These are phyloP conservation scores for Onygenales sp. DNA, from an alignment of 2,329 filamentous ascomycete species.

Conservation along the genomic window DNA sequence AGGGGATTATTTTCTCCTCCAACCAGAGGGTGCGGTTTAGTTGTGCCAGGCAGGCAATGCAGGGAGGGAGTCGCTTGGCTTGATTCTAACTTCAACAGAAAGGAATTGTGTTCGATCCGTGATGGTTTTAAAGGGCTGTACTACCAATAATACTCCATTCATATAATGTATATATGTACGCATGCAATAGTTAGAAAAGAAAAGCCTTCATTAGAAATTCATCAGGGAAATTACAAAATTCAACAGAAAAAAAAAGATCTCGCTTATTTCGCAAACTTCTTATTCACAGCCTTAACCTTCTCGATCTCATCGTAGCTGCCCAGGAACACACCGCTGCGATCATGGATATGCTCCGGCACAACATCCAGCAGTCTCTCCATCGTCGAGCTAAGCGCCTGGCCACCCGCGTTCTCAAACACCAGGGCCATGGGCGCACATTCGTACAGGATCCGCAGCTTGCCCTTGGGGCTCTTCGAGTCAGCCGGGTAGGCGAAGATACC, in stretches of 20 bases:
- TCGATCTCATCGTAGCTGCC: conserved; percentile 91
- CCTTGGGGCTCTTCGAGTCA: conserved; percentile 97
- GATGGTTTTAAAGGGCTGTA: no score
- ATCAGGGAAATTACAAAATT: no score
- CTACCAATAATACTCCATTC: no score
- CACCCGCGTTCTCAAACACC: conserved; percentile 97
- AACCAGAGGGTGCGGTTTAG: no score
- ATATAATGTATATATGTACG: no score
- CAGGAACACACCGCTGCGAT: conserved; percentile 90
- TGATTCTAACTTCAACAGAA: no score
- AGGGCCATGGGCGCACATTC: conserved; percentile 99
- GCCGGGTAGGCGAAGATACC: conserved; percentile 97
- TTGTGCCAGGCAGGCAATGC: no score
- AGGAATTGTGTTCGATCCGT: no score
- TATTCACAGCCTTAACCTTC: conserved; percentile 81
- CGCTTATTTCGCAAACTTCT: conserved; percentile 27
- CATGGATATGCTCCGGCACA: conserved; percentile 85
- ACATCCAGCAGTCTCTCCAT: conserved; percentile 88
- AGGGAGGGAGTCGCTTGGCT: no score
- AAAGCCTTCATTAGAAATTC: no score
- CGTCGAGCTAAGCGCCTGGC: conserved; percentile 80
- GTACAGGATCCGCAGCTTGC: conserved; percentile 93
- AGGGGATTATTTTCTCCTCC: no score
- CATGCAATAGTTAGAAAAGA: no score
- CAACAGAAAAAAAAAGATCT: not conserved